Evolutionary conservation across 2,329 filamentous ascomycete species (phyloP).

Genomic region (Aureobasidium namibiae): DNA sequence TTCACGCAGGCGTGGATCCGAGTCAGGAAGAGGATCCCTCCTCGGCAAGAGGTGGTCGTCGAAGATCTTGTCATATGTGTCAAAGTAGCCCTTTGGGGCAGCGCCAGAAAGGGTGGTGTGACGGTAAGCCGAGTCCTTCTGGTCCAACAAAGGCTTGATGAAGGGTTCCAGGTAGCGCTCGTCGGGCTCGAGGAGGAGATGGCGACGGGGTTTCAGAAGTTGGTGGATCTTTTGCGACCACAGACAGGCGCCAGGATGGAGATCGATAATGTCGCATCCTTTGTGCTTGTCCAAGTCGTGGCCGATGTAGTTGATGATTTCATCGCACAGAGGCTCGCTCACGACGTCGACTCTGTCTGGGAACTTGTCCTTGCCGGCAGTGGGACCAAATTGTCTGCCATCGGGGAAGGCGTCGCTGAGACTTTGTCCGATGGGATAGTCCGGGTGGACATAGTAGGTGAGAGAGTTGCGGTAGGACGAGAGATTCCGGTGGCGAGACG

Average conservation of each 20-base stretch:
- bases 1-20: constrained; percentile 35
- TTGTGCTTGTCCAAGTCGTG: constrained; percentile 59
- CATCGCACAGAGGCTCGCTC: constrained; percentile 47
- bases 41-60: constrained; percentile 43
- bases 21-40: constrained; percentile 39
- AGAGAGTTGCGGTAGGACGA: background rate
- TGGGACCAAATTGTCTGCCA: background rate
- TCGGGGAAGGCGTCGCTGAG: background rate
- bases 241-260: constrained; percentile 71
- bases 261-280: constrained; percentile 78
- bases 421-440: constrained; percentile 3
- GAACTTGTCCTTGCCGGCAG: background rate
- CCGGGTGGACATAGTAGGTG: background rate
- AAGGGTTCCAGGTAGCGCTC: constrained; percentile 49
- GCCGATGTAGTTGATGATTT: constrained; percentile 61
- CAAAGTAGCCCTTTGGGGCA: constrained; percentile 17
- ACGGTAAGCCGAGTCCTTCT: constrained; percentile 38
- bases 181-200: constrained; percentile 74
- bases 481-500: background rate
- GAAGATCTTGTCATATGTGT: constrained; percentile 45
- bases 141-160: constrained; percentile 41
- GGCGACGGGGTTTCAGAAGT: constrained; percentile 65
- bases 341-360: constrained; percentile 26
- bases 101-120: constrained; percentile 30
- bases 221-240: constrained; percentile 74